Conservation (phyloP, 2,329 filamentous ascomycete species). For the Aureobasidium musti region DNA sequence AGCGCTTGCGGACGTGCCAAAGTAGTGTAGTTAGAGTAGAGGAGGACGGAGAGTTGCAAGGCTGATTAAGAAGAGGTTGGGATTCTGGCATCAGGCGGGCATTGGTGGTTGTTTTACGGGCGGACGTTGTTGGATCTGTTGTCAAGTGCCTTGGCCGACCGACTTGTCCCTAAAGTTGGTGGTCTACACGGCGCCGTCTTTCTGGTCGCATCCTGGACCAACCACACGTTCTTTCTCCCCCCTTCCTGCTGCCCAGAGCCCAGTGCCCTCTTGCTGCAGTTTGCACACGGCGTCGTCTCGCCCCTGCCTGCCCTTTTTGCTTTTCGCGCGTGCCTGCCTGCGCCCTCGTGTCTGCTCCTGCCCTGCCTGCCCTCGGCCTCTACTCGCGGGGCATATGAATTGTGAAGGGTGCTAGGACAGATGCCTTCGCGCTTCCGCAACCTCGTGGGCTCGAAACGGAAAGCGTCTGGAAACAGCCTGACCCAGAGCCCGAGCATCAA, state of each 20-base stretch:
- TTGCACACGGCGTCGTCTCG: slow-evolving; percentile 6
- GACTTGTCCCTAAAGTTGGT: slow-evolving; percentile 16
- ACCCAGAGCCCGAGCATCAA: slow-evolving; percentile 45
- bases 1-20: slow-evolving; percentile 15
- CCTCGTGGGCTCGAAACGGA: slow-evolving; percentile 80
- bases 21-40: background rate
- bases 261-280: too few relatives aligned
- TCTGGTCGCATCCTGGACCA: slow-evolving; percentile 22
- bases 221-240: slow-evolving; percentile 21
- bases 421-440: slow-evolving; percentile 77
- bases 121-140: slow-evolving; percentile 7
- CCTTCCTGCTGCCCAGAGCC: slow-evolving; percentile 3
- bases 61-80: slow-evolving; percentile 12
- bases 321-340: slow-evolving; percentile 14
- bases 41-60: background rate
- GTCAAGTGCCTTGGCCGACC: slow-evolving; percentile 22
- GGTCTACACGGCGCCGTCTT: slow-evolving; percentile 6
- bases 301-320: slow-evolving; percentile 13
- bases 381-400: slow-evolving; percentile 30
- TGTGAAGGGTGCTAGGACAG: slow-evolving; percentile 55
- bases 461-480: slow-evolving; percentile 58
- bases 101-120: slow-evolving; percentile 4
- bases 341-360: slow-evolving; percentile 1
- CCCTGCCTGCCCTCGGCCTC: background rate
- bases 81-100: slow-evolving; percentile 5